Evolutionary conservation across 2,329 filamentous ascomycete species (phyloP).

Genomic region (Penicillium sp.): DNA sequence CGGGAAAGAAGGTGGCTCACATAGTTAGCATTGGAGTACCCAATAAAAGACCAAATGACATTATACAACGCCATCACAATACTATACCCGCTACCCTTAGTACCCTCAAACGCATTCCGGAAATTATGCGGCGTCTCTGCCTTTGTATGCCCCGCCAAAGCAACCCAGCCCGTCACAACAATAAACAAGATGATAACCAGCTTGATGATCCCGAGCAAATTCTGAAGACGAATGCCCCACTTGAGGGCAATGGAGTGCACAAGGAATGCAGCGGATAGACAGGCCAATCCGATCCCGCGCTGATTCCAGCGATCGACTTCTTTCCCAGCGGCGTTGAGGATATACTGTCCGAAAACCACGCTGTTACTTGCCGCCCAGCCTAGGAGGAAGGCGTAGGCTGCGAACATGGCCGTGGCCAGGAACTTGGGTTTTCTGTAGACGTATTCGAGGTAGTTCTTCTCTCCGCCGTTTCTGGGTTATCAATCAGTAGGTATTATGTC

Average conservation of each 20-base stretch:
- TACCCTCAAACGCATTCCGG: conserved; percentile 42
- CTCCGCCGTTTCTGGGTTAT: conserved; percentile 50
- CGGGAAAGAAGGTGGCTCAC: conserved; percentile 34
- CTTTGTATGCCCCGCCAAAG: conserved; percentile 42
- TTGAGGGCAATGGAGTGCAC: conserved; percentile 52
- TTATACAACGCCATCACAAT: conserved; percentile 63
- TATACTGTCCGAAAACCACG: conserved; percentile 56
- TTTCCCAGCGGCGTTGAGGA: conserved; percentile 50
- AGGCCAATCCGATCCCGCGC: conserved; percentile 50
- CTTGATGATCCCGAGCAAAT: conserved; percentile 53
- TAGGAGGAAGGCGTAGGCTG: conserved; percentile 53
- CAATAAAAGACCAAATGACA: conserved; percentile 63
- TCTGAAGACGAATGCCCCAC: conserved; percentile 52
- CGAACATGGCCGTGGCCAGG: conserved; percentile 57
- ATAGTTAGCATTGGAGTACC: conserved; percentile 66
- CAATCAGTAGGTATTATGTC: not conserved
- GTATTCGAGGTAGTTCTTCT: conserved; percentile 58
- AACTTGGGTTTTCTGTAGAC: conserved; percentile 55
- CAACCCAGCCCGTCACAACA: conserved; percentile 47
- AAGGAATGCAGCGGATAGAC: conserved; percentile 51
- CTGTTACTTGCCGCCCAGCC: conserved; percentile 57
- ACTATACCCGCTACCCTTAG: conserved; percentile 43
- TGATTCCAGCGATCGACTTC: conserved; percentile 53
- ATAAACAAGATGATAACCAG: conserved; percentile 53
- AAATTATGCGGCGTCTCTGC: conserved; percentile 42